Evolutionary conservation across 352 stramenopile species (phyloP), one percentile per base, ranked within the genome.

Genomic region (Phytophthora palmivora): DNA sequence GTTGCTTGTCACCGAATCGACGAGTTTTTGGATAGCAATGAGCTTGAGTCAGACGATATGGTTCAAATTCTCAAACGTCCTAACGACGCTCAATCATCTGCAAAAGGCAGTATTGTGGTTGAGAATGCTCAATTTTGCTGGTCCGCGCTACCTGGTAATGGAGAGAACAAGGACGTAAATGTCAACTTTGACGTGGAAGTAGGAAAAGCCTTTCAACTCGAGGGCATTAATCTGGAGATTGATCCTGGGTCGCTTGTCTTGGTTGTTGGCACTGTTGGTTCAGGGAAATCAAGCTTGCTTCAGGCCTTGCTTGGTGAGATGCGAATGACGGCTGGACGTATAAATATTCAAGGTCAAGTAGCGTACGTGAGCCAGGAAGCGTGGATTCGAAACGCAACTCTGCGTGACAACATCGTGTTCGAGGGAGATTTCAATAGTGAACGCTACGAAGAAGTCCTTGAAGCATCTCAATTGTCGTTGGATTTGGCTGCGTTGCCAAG

Each of bases 401-500:
- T 82, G n/a, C 56, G 61, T 11, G 58, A 74, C 22, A 79, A 79
- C 56, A 75, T 79, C 34, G 24, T 77, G 15, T 79, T 79, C 38
- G 66, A 64, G 38, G 41, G 47, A n/a, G 11, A 58, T 4, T 65
- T 72, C 3, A 63, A 83, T 55, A 22, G 26, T 19, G 19, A 48
- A 11, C 47, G 38, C 15, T 84, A 82, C 52, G 19, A 92, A 32
- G 61, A 68, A 16, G 83, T 91, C 10, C 38, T 97, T 2, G 14
- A 56, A 19, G 76, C 79, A 12, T 98, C 91, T 53, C 83, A 91
- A 19, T 70, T 98, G n/a, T 48, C 70, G 1, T 75, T 85, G 22
- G 95, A 99, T 68, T 65, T 99, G 22, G 70, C 72, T 19, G 62
- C 92, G 14, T 65, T 99, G n/a, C 79, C 88, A 7, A 72, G 82